Base-by-base conservation (phyloP, 2,329 filamentous ascomycete species). In the Ophiostoma perfectum region DNA sequence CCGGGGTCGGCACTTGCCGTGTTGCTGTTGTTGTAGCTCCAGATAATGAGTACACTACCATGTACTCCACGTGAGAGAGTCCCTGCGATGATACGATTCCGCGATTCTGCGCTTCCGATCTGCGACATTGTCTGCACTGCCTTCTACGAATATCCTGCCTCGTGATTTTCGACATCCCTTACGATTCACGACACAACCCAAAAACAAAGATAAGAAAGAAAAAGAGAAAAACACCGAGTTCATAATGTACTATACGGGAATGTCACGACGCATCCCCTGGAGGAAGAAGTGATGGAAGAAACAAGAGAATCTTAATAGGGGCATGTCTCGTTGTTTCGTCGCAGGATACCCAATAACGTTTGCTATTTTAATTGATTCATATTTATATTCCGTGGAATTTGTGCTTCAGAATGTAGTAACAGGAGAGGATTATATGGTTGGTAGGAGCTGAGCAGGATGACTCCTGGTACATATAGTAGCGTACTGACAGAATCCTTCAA, bases 1-100 rank as follows among this genome's bases (percentile, higher is more conserved):
- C 27, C 9, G 39, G 41, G 62, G 66, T 52, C 49, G 47, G 45
- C 47, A 4, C 38, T 8, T 42, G 67, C 49, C 39, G 42, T 64
- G 60, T 42, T 41, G 58, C 45, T 52, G 49, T 52, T 52, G 49
- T 52, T 52, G 49, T 60, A 60, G 55, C 27, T 36, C 27, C 55
- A 27, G 55, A 60, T 60, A 16, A 11, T 11, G 27, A 60, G 49
- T 68, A 66, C 66, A 62, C 66, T 42, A 18, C 52, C 11, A 41
- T 44, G 41, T 65, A 64, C 18, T 39, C 42, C 36, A 41, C 9
- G n/a, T 66, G 27, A 47, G 39, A 42, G 18, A 49, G 9, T 36
- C 5, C 1, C 14, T 2, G 4, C 45, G 8, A 7, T 12, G 42
- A 9, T 9, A 47, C 45, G 45, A 47, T 16, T 14, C 14, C 45